Evolutionary conservation across 2,329 filamentous ascomycete species (phyloP).

Genomic region (Tolypocladium guangdongense): DNA sequence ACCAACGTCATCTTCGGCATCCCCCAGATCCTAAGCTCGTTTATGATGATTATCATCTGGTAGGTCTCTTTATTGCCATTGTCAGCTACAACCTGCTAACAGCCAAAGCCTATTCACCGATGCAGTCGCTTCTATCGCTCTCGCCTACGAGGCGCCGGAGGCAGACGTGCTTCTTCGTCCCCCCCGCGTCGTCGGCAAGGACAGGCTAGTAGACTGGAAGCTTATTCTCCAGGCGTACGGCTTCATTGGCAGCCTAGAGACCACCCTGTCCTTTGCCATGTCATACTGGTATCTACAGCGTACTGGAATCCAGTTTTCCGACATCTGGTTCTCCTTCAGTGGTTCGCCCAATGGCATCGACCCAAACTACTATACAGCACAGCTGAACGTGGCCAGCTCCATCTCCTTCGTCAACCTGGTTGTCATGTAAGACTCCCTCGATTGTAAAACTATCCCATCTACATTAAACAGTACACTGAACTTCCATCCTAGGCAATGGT

Average conservation of each 20-base stretch:
- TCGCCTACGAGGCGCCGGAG: slow-evolving; percentile 69
- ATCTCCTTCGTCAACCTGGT: slow-evolving; percentile 75
- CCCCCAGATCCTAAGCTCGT: slow-evolving; percentile 61
- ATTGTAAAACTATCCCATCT: too few relatives aligned
- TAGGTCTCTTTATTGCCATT: slow-evolving; percentile 17
- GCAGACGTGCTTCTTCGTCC: slow-evolving; percentile 60
- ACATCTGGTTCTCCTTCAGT: slow-evolving; percentile 60
- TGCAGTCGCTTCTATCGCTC: slow-evolving; percentile 58
- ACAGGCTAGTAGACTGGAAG: slow-evolving; percentile 62
- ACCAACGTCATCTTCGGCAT: slow-evolving; percentile 62
- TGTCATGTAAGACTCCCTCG: too few relatives aligned
- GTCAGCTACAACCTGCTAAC: too few relatives aligned
- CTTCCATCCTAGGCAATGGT: too few relatives aligned
- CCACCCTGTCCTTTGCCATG: slow-evolving; percentile 50
- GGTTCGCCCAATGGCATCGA: slow-evolving; percentile 36
- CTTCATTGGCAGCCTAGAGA: slow-evolving; percentile 57
- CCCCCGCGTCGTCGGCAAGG: slow-evolving; percentile 56
- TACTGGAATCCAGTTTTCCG: slow-evolving; percentile 53
- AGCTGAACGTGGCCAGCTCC: slow-evolving; percentile 54
- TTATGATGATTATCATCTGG: slow-evolving; percentile 61
- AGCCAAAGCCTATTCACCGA: slow-evolving; percentile 72
- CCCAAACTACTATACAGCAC: slow-evolving; percentile 39
- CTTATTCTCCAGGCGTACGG: slow-evolving; percentile 65
- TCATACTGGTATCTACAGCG: slow-evolving; percentile 54
- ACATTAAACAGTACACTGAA: too few relatives aligned